phyloP scores from a whole-genome alignment of 805 yeast genomes.

The Pichia rugopelliculosa region DNA sequence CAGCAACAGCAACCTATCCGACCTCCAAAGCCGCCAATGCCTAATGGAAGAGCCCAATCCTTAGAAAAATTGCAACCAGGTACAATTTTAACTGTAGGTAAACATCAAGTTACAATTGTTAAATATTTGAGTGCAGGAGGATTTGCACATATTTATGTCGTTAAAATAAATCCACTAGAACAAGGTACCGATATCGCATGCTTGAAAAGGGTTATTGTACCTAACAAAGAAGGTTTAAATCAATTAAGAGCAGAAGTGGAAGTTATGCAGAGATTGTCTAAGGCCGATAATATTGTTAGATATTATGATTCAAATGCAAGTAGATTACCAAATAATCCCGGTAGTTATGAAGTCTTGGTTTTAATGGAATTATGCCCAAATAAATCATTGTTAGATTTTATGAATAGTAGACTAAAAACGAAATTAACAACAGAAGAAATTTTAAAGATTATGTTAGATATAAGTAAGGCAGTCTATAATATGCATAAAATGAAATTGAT shows the following conservation, averaged over 20 bases:
- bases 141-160: slow-evolving; percentile 90
- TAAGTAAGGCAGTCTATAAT: slow-evolving; percentile 67
- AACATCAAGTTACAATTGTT: slow-evolving; percentile 36
- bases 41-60: slow-evolving; percentile 6
- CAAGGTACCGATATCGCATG: slow-evolving; percentile 59
- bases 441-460: slow-evolving; percentile 74
- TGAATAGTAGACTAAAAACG: slow-evolving; percentile 78
- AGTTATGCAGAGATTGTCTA: slow-evolving; percentile 85
- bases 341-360: slow-evolving; percentile 73
- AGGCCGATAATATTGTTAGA: slow-evolving; percentile 72
- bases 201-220: slow-evolving; percentile 90
- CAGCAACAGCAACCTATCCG: background rate
- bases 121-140: slow-evolving; percentile 51
- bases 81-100: slow-evolving; percentile 39
- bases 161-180: slow-evolving; percentile 56
- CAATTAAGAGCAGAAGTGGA: slow-evolving; percentile 91
- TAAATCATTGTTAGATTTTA: slow-evolving; percentile 78
- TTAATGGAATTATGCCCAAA: slow-evolving; percentile 92
- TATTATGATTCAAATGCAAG: slow-evolving; percentile 96
- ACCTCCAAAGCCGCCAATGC: background rate
- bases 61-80: slow-evolving; percentile 30
- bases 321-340: slow-evolving; percentile 41
- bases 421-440: slow-evolving; percentile 74
- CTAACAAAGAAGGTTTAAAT: slow-evolving; percentile 77
- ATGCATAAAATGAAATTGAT: slow-evolving; percentile 80